Percentiles rank a stretch among this genome's conserved stretches.
Conservation (phyloP, 305 asterid species). For the Fraxinus latifolia region DNA sequence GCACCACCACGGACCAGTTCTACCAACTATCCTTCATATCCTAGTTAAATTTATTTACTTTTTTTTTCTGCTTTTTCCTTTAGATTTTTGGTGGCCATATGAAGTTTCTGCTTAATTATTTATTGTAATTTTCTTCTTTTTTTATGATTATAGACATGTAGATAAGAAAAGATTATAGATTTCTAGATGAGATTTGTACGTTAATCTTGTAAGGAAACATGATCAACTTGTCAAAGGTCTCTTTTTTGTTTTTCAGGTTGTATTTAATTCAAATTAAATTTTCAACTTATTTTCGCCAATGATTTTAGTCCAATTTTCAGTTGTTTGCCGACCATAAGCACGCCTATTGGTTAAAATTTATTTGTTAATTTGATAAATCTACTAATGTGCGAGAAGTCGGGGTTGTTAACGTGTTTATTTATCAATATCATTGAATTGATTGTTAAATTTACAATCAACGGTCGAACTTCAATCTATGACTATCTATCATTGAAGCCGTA, state of each 20-base stretch:
- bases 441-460: neutral
- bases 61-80: neutral
- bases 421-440: neutral
- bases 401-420: neutral
- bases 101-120: neutral
- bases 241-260: constrained; percentile 4
- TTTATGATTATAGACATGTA: neutral
- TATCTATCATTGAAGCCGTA: neutral
- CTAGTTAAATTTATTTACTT: constrained; percentile 31
- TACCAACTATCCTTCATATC: constrained; percentile 42
- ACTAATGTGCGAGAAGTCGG: neutral
- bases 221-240: constrained; percentile 13
- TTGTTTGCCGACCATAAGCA: neutral
- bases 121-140: neutral
- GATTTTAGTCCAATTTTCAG: neutral
- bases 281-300: neutral
- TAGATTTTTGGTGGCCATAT: neutral
- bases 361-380: neutral
- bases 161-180: constrained; percentile 7
- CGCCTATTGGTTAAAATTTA: neutral
- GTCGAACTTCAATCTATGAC: neutral
- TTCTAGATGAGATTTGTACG: constrained; percentile 5
- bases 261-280: neutral
- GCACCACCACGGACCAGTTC: constrained; percentile 48
- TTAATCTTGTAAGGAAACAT: constrained; percentile 20